Evolutionary conservation across 305 asterid genomes (phyloP).

Genomic region (Solanum hybrid): DNA sequence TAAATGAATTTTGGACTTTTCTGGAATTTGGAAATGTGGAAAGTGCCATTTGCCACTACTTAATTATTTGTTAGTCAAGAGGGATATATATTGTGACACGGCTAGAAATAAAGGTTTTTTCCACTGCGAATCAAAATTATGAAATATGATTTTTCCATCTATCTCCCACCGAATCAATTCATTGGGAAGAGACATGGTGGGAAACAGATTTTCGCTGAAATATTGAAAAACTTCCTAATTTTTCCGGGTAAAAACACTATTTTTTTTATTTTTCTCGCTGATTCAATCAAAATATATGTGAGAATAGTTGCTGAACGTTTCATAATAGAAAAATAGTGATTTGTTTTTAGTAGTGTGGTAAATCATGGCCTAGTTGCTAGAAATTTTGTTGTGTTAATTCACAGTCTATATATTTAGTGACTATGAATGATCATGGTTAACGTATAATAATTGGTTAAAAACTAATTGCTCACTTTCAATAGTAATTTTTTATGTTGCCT

Average conservation of each 20-base stretch:
- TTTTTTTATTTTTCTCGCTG: neutral
- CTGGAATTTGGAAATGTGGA: conserved; percentile 10
- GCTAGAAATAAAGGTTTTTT: neutral
- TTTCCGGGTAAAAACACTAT: neutral
- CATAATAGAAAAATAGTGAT: neutral
- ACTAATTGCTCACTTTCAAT: neutral
- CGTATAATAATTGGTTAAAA: neutral
- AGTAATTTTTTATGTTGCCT: neutral
- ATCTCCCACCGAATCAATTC: neutral
- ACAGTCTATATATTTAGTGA: neutral
- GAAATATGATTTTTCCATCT: neutral
- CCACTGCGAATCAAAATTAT: neutral
- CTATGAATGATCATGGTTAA: neutral
- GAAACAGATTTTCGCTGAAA: neutral
- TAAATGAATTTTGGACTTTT: neutral
- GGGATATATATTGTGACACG: neutral
- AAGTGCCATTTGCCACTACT: neutral
- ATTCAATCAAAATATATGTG: neutral
- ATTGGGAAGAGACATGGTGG: neutral
- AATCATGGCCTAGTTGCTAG: conserved; percentile 4
- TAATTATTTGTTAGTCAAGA: neutral
- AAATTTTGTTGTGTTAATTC: neutral
- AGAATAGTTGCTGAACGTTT: neutral
- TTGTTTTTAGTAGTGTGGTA: neutral
- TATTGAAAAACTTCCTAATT: neutral